Evolutionary conservation across 1,284 basidiomycete species (phyloP), one percentile per base, ranked within the genome.

Genomic region (Pyrrhoderma noxium): DNA sequence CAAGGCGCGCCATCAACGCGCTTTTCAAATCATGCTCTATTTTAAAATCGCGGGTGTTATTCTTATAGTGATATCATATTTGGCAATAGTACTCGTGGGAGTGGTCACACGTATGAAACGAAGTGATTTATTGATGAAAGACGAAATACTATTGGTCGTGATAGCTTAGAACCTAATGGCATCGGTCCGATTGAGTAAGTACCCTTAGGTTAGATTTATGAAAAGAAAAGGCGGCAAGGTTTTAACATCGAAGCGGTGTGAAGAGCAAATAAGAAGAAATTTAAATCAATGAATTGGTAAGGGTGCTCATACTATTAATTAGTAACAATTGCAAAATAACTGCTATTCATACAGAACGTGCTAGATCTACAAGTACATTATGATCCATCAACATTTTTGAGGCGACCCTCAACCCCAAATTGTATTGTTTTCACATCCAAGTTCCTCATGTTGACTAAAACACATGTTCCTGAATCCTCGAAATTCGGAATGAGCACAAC

Each of bases 401-500:
- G 36, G 5, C 50, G 31, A 8, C 45, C 39, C 11, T 47, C 36
- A 18, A 13, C 9, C 8, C 46, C 16, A 37, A 45, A 51, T 27
- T 41, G 25, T 27, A 47, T n/a, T 8, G 23, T 35, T 51, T 45
- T 52, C 39, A 56, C 59, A 49, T 41, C 51, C 27, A 45, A 18
- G 43, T 47, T 53, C n/a, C 51, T 35, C 54, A 81, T 64, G 55
- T 85, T 78, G 22, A 87, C 72, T 21, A 87, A 65, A 3, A 81
- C 81, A n/a, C 88, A 60, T 18, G 74, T 65, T 3, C 82, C 80
- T 3, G 77, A 77, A 56, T 77, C 68, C 25, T 82, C 74, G 64
- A 99, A 99, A 19, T 74, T 75, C 0, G 96, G 96, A 11, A 98
- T 70, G 47, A 97, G 73, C 14, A 99, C 73, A 22, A 98, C 74